Evolutionary conservation across 1,284 basidiomycete species (phyloP), one percentile per base, ranked within the genome.

Genomic region (Leccinum subatratum): DNA sequence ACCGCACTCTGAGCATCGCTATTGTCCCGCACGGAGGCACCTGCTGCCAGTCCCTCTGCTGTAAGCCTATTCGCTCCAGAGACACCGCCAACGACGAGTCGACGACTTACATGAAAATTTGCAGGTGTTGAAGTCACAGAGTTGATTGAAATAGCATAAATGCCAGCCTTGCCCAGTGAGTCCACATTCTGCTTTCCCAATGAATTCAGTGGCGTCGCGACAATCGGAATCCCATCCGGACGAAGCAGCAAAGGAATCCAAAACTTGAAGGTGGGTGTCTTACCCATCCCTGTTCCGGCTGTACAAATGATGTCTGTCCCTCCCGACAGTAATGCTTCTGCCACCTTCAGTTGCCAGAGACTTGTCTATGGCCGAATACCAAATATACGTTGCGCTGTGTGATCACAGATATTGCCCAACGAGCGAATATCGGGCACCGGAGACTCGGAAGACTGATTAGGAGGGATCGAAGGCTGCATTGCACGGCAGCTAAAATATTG

Each of bases 41-140:
- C 39, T 57, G 64, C 68, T 4, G 64, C 34, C 45, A 34, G 1
- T 70, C 74, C 61, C 59, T 69, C 22, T 67, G 71, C 48, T 6
- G 68, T 48, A 9, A 70, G 62, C 2, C 56, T 14, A 39, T 16
- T 39, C 37, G 37, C 65, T 3, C 63, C 65, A 20, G 45, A 20
- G 1, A 51, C 45, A 51, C 37, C 45, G 45, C 18, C 45, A 20
- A n/a, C 45, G 9, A 51, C 20, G 14, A 25, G 18, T 28, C n/a
- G 9, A 51, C 11, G 22, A 25, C 51, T 56, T 56, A 25, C 22
- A 28, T 56, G 51, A 25, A 56, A 25, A 28, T 56, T 56, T 25
- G 18, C 22, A 22, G 51, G 51, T 11, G 51, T 56, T 22, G 51
- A 12, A 5, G 51, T 25, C 8, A 14, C 51, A 12, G 51, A 25